Evolutionary conservation across 805 yeast species (phyloP).

Genomic region (Candida qinlingensis): DNA sequence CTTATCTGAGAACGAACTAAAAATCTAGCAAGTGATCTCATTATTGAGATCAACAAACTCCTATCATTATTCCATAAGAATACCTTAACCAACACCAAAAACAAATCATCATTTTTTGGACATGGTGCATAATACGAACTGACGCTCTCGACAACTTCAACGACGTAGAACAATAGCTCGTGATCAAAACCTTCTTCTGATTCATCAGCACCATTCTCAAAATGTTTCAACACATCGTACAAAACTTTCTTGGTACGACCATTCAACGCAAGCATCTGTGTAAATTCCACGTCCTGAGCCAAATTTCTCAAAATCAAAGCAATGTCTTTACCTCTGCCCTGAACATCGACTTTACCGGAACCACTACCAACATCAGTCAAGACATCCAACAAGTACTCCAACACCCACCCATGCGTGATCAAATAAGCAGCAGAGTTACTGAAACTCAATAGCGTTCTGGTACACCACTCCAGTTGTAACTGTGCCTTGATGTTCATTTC

Average conservation of each 20-base stretch:
- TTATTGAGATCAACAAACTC: constrained; percentile 56
- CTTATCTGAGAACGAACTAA: constrained; percentile 51
- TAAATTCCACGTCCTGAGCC: constrained; percentile 77
- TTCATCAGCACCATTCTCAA: constrained; percentile 23
- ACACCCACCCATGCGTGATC: constrained; percentile 20
- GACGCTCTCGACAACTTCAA: constrained; percentile 81
- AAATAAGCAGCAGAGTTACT: constrained; percentile 20
- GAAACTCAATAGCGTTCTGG: constrained; percentile 17
- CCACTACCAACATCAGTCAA: constrained; percentile 5
- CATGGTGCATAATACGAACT: constrained; percentile 79
- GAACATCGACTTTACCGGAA: background rate
- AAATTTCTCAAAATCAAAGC: constrained; percentile 68
- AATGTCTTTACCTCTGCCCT: constrained; percentile 16
- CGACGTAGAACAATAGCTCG: constrained; percentile 60
- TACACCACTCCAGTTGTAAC: constrained; percentile 24
- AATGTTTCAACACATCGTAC: constrained; percentile 33
- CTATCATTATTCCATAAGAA: constrained; percentile 59
- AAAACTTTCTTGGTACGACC: constrained; percentile 42
- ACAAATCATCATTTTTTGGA: constrained; percentile 61
- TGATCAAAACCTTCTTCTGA: constrained; percentile 28
- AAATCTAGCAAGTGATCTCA: constrained; percentile 76
- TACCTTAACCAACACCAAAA: constrained; percentile 47
- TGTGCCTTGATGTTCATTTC: constrained; percentile 20
- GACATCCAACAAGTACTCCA: constrained; percentile 20
- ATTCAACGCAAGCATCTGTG: constrained; percentile 64